Base-by-base conservation (phyloP, 1,284 basidiomycete species). In the Malassezia japonica region DNA sequence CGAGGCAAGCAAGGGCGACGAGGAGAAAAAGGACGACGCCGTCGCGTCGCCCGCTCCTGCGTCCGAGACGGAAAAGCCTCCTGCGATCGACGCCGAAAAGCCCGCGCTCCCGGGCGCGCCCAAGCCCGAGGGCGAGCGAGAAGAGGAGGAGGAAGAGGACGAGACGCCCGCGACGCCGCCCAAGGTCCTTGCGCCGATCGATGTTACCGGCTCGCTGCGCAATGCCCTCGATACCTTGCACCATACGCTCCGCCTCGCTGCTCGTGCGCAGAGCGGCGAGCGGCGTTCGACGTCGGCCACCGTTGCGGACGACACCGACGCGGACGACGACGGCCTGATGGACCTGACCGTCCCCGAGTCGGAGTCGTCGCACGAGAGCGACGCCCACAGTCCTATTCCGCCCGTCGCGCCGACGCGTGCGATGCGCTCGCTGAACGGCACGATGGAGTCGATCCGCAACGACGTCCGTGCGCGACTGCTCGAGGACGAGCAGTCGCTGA, bases 141-240 rank as follows among this genome's bases (percentile, higher is more conserved):
- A 40, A 16, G 8, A 3, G 15, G 38, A 40, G 6, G 42, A 38
- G 12, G 47, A 42, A 24, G 48, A 43, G 16, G 47, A 28, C 20
- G 46, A 31, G 41, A 27, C 33, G 6, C n/a, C 13, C 10, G n/a
- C 16, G 5, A 24, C 32, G 32, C 28, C 35, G 2, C 20, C 23
- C 42, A 31, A 15, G 4, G 53, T 53, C 34, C 43, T 64, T 18
- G 63, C 57, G 9, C 63, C 65, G 0, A 67, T 70, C 49, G 61
- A 70, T 38, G 31, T 70, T 6, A 61, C 56, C 20, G 42, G 42
- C n/a, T 57, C 61, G 9, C 46, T 70, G 7, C 61, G 64, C 10
- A 46, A 48, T 9, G 63, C 62, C 15, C 55, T 70, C 51, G 48
- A 58, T 16, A 48, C 48, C 12, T 57, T 70, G 6, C 55, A 54